Base-by-base conservation (phyloP, 1,284 basidiomycete species). In the Golubevia sp. region DNA sequence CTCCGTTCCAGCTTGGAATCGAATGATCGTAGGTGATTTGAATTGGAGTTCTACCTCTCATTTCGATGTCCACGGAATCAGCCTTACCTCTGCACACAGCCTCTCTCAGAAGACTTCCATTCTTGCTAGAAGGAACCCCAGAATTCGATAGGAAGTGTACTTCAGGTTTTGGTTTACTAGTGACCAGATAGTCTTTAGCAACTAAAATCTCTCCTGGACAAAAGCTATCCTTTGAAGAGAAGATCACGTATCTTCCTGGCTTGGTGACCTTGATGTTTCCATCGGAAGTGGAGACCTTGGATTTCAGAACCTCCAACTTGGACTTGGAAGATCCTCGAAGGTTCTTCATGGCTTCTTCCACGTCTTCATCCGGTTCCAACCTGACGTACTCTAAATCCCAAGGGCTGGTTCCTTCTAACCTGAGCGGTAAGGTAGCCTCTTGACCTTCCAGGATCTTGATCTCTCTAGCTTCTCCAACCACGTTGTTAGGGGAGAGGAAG, bases 41-140 rank as follows among this genome's bases (percentile, higher is more conserved):
- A 27, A 77, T 54, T 0, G 70, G 59, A 44, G 56, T 83, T 86
- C 66, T 71, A 89, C 93, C 93, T 56, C 87, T 87, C 58, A 97
- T 87, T 48, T 90, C 89, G 44, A 97, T 86, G 59, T 92, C 91
- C 49, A 93, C 91, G 68, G 92, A 88, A 68, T 91, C 91, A 63
- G 89, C 88, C 30, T 87, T 86, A 23, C 91, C 91, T 81, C 92
- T 91, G 79, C 96, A 98, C 25, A 97, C 88, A 0, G 91, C 87
- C 25, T 87, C 86, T 30, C 94, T 87, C 27, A 92, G 87, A 55
- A 90, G 86, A 1, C 90, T 90, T 13, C 89, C 88, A 76, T 91
- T 90, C 69, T 87, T 87, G 3, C 86, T 74, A 61, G 23, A 91
- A 86, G 68, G 84, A 87, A 34, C 30, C 4, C 30, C 30, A 34